Base-by-base conservation (phyloP, 129 eudicot species). In the Helianthus tuberosus region DNA sequence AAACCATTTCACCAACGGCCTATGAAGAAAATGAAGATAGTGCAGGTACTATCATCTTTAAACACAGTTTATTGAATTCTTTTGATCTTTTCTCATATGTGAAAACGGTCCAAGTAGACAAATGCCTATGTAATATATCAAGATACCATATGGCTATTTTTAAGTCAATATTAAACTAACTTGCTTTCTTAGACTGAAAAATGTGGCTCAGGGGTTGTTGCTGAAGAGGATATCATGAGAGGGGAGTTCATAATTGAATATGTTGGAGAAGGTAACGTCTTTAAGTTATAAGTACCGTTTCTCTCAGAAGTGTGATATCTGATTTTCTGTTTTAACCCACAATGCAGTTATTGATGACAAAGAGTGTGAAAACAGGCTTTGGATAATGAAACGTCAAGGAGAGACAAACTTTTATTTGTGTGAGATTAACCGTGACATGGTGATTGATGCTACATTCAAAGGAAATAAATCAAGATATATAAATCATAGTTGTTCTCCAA, bases 391-490 rank as follows among this genome's bases (percentile, higher is more conserved):
- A 62, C 85, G 82, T 67, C 86, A 87, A 32, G 99, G 97, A 29
- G 96, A 91, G 76, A 91, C 97, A 52, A 95, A 95, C 71, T 95
- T 95, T 67, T 95, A 95, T 72, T 86, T 95, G 60, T 95, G 99
- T 43, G 99, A 95, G 85, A 91, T 95, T 69, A 95, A 95, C 69
- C 88, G 99, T 65, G 99, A 95, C 74, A 95, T 82, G 99, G 99
- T 95, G 78, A 95, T 95, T 87, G 99, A 95, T 87, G 99, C 99
- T 27, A 91, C 99, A 59, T 85, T 38, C 78, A 95, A 95, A 85
- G 99, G 99, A 79, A 95, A 95, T 75, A 85, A 91, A 80, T 95
- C 99, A 35, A 89, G 99, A 91, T 95, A 95, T 72, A 95, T 95
- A 57, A 95, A 95, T 77, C 99, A 95, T 73, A 89, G 99, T 72